Conservation (phyloP, 1,284 basidiomycete genomes). For the Ceratobasidium sp. region DNA sequence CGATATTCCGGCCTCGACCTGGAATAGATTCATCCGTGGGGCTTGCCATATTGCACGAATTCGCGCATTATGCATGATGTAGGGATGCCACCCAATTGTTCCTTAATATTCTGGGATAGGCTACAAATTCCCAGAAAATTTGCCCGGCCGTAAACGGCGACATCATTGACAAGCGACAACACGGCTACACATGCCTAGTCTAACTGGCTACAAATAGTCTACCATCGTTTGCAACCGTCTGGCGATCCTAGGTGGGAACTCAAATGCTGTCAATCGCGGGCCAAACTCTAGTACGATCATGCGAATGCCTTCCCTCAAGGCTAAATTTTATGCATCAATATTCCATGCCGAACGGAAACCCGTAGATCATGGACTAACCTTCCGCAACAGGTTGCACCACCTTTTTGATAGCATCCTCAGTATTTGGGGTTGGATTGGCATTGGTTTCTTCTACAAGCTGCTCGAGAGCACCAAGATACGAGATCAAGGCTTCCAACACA, state of each 20-base stretch:
- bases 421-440: slow-evolving; percentile 4
- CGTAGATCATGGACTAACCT: slow-evolving; percentile 55
- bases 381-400: slow-evolving; percentile 63
- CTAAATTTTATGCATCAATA: slow-evolving; percentile 52
- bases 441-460: slow-evolving; percentile 54
- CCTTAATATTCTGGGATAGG: too few relatives aligned
- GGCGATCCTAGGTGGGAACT: slow-evolving; percentile 71
- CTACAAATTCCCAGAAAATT: background rate
- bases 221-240: slow-evolving; percentile 73
- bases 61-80: too few relatives aligned
- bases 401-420: slow-evolving; percentile 51
- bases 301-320: slow-evolving; percentile 70
- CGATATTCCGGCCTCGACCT: background rate
- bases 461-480: slow-evolving; percentile 71
- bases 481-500: slow-evolving; percentile 75
- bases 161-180: background rate
- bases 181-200: background rate
- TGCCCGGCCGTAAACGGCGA: background rate
- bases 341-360: background rate
- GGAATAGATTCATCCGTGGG: background rate
- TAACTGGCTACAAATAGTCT: slow-evolving; percentile 56
- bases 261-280: slow-evolving; percentile 75
- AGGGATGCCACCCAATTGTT: too few relatives aligned
- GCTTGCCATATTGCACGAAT: too few relatives aligned
- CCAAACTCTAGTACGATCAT: slow-evolving; percentile 77